Evolutionary conservation across 495 filamentous ascomycete species (phyloP).

Genomic region (Neurospora cerealis): DNA sequence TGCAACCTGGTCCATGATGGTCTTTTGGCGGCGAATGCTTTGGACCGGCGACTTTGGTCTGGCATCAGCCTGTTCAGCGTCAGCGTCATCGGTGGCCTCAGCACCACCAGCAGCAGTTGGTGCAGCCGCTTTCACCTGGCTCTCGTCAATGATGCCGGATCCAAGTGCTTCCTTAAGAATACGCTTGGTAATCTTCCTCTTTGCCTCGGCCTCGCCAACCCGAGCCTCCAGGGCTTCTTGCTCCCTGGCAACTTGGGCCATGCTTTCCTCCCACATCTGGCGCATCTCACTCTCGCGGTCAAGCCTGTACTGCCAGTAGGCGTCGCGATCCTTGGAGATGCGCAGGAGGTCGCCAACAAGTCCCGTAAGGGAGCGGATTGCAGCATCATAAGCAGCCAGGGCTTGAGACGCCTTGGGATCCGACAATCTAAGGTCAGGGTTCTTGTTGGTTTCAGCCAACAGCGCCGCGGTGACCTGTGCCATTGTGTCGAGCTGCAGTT

Average conservation of each 20-base stretch:
- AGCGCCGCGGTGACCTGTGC: constrained; percentile 74
- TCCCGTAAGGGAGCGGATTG: constrained; percentile 76
- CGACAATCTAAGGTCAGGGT: constrained; percentile 57
- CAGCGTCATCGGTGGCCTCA: constrained; percentile 21
- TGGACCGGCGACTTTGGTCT: constrained; percentile 35
- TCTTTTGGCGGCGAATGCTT: constrained; percentile 40
- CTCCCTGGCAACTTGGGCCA: constrained; percentile 85
- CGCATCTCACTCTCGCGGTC: constrained; percentile 82
- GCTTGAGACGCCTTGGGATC: constrained; percentile 70
- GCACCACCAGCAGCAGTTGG: constrained; percentile 20
- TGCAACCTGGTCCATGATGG: constrained; percentile 49
- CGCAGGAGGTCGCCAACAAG: constrained; percentile 80
- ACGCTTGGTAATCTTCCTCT: constrained; percentile 78
- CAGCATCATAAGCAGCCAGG: constrained; percentile 77
- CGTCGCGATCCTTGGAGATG: constrained; percentile 86
- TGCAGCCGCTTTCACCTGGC: constrained; percentile 28
- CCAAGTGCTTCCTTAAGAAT: constrained; percentile 82
- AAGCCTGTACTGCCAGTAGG: constrained; percentile 92
- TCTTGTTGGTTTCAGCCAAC: constrained; percentile 57
- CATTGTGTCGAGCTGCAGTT: constrained; percentile 82
- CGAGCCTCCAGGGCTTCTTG: constrained; percentile 82
- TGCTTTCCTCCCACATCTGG: constrained; percentile 96
- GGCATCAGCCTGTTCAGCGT: constrained; percentile 19
- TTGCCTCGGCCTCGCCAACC: constrained; percentile 83
- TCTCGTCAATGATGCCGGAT: constrained; percentile 37